A percentile compares a stretch with the other conserved stretches of the same genome.
Conservation (phyloP, 805 yeast genomes). For the Pichia sporocuriosa region DNA sequence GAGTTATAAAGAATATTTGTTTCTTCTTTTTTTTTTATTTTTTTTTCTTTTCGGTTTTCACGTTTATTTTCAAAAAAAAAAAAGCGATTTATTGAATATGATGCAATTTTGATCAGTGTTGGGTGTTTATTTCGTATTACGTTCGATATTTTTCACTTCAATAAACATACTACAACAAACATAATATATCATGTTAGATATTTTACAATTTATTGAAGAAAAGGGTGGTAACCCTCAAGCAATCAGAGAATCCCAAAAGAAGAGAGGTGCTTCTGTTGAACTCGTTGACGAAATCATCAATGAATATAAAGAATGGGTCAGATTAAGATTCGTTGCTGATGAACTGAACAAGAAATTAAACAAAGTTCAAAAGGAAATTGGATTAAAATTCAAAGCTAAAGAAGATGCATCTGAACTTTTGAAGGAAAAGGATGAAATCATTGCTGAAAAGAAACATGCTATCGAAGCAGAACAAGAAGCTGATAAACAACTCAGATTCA, state of each 20-base stretch:
- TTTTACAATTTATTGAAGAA: conserved; percentile 84
- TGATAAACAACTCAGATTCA: conserved; percentile 64
- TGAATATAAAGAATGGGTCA: conserved; percentile 91
- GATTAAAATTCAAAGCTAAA: conserved; percentile 85
- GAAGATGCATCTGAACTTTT: conserved; percentile 87
- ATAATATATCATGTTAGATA: conserved; percentile 90
- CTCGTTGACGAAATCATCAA: conserved; percentile 90
- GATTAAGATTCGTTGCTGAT: conserved; percentile 82
- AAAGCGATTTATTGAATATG: too few relatives aligned
- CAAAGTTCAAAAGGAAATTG: conserved; percentile 88
- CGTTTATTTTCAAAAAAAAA: too few relatives aligned
- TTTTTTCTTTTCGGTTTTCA: too few relatives aligned
- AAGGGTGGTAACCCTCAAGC: conserved; percentile 94
- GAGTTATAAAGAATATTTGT: too few relatives aligned
- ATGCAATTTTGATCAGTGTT: too few relatives aligned
- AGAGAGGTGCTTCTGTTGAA: conserved; percentile 93
- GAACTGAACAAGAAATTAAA: conserved; percentile 83
- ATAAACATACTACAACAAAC: too few relatives aligned
- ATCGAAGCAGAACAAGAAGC: conserved; percentile 68
- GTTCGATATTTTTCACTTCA: too few relatives aligned
- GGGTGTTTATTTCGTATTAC: too few relatives aligned
- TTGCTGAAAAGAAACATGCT: conserved; percentile 60
- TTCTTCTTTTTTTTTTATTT: too few relatives aligned
- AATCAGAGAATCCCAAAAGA: conserved; percentile 82
- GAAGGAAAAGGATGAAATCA: conserved; percentile 71